Conservation (phyloP, 1,139 yeast species). For the Pneumocystis wakefieldiae region DNA sequence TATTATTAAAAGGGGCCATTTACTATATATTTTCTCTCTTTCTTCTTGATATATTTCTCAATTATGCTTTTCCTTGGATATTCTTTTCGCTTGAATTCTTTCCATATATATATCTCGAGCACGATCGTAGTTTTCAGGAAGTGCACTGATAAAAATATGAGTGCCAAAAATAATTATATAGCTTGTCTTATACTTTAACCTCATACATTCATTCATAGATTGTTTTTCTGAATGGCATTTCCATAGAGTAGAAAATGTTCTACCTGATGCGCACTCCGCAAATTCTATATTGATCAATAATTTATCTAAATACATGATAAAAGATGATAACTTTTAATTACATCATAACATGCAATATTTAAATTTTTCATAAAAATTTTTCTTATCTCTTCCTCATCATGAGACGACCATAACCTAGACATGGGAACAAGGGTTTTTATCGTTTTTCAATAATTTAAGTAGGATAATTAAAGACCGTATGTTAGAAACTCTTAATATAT, state of each 20-base stretch:
- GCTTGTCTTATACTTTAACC: background rate
- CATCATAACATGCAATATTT: background rate
- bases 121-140: background rate
- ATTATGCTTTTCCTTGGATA: too few relatives aligned
- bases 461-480: too few relatives aligned
- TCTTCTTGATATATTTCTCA: too few relatives aligned
- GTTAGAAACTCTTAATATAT: too few relatives aligned
- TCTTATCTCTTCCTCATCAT: background rate
- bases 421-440: background rate
- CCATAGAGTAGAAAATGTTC: slow-evolving; percentile 1
- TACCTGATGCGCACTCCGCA: slow-evolving; percentile 3
- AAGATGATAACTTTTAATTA: background rate
- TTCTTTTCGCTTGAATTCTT: too few relatives aligned
- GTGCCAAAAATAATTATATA: background rate
- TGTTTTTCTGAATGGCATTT: slow-evolving; percentile 2
- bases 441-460: too few relatives aligned
- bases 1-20: too few relatives aligned
- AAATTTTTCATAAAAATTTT: background rate
- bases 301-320: background rate
- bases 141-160: background rate
- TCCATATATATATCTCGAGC: background rate
- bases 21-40: too few relatives aligned
- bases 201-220: slow-evolving; percentile 1
- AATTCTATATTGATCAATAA: background rate
- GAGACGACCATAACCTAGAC: background rate